These are phyloP conservation scores for Pisolithus sp. DNA, from an alignment of 768 basidiomycete species.

Conservation along the genomic window DNA sequence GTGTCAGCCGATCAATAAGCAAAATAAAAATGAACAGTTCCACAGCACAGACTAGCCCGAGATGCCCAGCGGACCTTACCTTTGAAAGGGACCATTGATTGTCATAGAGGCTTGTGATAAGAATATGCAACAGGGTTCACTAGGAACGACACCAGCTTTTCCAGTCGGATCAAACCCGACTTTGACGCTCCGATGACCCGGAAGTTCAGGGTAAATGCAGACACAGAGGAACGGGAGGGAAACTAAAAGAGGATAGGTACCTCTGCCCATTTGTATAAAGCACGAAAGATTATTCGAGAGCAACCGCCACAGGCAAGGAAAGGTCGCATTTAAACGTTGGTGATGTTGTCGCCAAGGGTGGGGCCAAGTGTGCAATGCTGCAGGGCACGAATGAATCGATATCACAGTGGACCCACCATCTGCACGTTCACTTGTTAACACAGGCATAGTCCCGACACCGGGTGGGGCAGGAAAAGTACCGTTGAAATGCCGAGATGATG, in stretches of 20 bases:
- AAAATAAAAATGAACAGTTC: background rate
- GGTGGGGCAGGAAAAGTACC: background rate
- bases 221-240: background rate
- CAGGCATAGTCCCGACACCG: background rate
- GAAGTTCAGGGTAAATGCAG: background rate
- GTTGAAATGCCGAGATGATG: background rate
- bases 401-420: background rate
- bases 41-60: background rate
- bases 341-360: too few species aligned
- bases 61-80: background rate
- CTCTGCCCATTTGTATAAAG: background rate
- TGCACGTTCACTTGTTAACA: background rate
- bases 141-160: background rate
- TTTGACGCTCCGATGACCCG: background rate
- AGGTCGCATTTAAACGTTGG: too few species aligned
- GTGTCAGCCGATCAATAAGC: background rate
- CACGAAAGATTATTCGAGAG: too few species aligned
- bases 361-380: background rate
- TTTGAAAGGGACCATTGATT: background rate
- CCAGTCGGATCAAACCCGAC: background rate
- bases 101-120: background rate
- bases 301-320: too few species aligned
- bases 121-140: background rate
- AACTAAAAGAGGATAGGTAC: background rate
- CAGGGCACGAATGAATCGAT: background rate